Evolutionary conservation across 2,329 filamentous ascomycete species (phyloP), one percentile per base, ranked within the genome.

Genomic region (Arthrobotrys musiformis): DNA sequence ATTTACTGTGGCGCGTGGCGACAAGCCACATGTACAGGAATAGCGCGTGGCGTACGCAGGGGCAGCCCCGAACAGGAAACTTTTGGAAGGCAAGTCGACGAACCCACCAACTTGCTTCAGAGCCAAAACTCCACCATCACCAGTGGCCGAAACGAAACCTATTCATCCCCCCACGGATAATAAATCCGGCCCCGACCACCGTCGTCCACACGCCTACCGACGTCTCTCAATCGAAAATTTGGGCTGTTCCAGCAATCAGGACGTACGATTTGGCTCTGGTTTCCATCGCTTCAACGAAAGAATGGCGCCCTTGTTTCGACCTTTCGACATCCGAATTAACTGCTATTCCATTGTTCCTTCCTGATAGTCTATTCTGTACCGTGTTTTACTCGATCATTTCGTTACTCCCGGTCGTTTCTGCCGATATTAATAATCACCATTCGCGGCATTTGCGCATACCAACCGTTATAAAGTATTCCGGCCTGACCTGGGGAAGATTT

Each of bases 301-400:
- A 64, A 76, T 76, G 72, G 72, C 72, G 72, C 58, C 72, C 64
- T 28, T 70, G 72, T 69, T 70, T 64, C 72, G 64, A 70, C 64
- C 72, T 58, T 69, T 42, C 72, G 72, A 76, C 48, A 76, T 76
- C 64, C 66, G 48, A 70, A 50, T 76, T 69, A 58, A 76, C 64
- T 76, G 64, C 64, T 42, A 46, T 76, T 76, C 72, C 37, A 35
- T 70, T 76, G 72, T 69, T 52, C 37, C 66, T 54, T 76, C 72
- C 42, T 76, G 72, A 76, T 76, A 76, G n/a, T 52, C 24, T 58
- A 46, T 66, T 50, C 58, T 17, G 64, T 35, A 24, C 72, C 33
- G 35, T 64, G 22, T 63, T 52, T 69, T 40, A 5, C 40, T 60
- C 19, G 24, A 22, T 30, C 35, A n/a, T 4, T 37, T 42, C 50